phyloP scores from a whole-genome alignment of 306 rosid species.

The Canavalia gladiata region DNA sequence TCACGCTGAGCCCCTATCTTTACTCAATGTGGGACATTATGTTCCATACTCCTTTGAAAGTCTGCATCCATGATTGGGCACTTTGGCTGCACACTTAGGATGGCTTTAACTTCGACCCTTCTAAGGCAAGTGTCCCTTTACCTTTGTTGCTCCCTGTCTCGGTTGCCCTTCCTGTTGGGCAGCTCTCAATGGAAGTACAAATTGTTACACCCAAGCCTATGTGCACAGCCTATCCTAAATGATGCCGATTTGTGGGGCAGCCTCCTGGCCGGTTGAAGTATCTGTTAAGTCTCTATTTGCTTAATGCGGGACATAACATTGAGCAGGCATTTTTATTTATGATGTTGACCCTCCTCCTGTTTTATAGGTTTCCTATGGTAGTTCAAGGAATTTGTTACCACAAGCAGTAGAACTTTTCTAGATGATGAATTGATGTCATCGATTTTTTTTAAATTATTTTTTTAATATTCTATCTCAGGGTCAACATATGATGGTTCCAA shows the following conservation, averaged over 20 bases:
- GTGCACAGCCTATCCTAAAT: not conserved
- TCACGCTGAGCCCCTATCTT: not conserved
- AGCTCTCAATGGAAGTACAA: not conserved
- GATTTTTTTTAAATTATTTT: constrained; percentile 1
- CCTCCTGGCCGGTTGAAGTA: not conserved
- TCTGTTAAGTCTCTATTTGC: not conserved
- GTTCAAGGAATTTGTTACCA: constrained; percentile 42
- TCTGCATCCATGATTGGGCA: not conserved
- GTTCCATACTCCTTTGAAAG: not conserved
- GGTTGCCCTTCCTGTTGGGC: not conserved
- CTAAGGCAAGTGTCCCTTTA: no score
- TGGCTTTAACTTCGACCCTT: not conserved
- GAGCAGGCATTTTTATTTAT: constrained; percentile 14
- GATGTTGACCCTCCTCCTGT: not conserved
- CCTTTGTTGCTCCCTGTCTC: not conserved
- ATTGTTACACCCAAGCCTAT: not conserved
- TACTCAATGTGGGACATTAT: not conserved
- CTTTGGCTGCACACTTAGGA: not conserved
- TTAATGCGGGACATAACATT: not conserved
- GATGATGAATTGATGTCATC: constrained; percentile 18
- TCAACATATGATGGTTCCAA: constrained; percentile 86
- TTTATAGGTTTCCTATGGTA: constrained; percentile 21
- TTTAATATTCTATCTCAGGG: constrained; percentile 57
- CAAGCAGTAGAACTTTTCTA: not conserved
- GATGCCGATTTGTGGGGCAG: not conserved